These are phyloP conservation scores for Amesomyces nigricolor DNA, from an alignment of 2,329 filamentous ascomycete species.

Conservation along the genomic window DNA sequence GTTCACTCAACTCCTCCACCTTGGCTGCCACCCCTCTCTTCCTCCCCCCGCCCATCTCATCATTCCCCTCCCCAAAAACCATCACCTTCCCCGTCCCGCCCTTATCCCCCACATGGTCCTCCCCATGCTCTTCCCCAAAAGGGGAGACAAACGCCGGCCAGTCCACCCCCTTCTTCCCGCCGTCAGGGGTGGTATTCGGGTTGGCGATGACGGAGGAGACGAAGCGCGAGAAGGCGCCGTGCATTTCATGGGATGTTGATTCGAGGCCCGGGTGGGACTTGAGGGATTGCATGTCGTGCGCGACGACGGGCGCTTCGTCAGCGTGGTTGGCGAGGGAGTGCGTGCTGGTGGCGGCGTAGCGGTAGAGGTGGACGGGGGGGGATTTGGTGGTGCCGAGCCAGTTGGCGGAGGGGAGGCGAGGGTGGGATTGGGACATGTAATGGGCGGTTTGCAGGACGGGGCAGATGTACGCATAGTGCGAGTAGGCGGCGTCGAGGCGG, in stretches of 20 bases:
- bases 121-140: conserved; percentile 25
- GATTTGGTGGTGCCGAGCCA: neutral
- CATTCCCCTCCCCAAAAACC: conserved; percentile 56
- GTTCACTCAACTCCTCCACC: conserved; percentile 37
- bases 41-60: conserved; percentile 40
- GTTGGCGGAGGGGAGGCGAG: no score
- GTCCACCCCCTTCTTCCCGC: conserved; percentile 14
- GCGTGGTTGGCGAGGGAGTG: conserved; percentile 42
- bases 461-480: conserved; percentile 59
- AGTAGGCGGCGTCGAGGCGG: conserved; percentile 55
- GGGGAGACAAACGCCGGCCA: conserved; percentile 44
- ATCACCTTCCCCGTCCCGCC: conserved; percentile 36
- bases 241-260: conserved; percentile 38
- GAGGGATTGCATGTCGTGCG: conserved; percentile 38
- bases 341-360: conserved; percentile 47
- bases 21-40: conserved; percentile 40
- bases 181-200: conserved; percentile 4
- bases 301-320: conserved; percentile 40
- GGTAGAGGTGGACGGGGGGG: conserved; percentile 48
- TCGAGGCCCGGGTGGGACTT: conserved; percentile 33
- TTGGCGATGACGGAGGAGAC: conserved; percentile 20
- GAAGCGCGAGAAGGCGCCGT: conserved; percentile 38
- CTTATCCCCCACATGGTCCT: neutral
- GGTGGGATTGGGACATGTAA: conserved; percentile 31
- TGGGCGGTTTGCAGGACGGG: conserved; percentile 57